Conservation (phyloP, 805 yeast species). For the Suhomyces sp. region DNA sequence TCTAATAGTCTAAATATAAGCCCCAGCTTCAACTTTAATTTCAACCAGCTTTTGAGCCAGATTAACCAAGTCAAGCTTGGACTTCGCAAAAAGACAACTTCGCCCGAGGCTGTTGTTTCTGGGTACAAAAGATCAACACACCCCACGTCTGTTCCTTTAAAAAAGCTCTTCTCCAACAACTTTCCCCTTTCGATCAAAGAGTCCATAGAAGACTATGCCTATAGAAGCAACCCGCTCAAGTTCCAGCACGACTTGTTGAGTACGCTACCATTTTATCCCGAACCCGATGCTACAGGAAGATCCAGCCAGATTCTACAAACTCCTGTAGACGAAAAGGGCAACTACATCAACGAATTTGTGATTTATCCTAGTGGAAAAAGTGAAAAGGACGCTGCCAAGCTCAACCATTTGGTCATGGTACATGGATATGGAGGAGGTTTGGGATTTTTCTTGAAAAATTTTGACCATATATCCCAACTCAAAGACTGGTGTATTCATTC, state of each 20-base stretch:
- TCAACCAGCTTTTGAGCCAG: slow-evolving; percentile 3
- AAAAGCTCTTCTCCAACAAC: slow-evolving; percentile 48
- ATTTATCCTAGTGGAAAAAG: slow-evolving; percentile 31
- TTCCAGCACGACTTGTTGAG: slow-evolving; percentile 48
- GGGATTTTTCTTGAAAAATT: slow-evolving; percentile 43
- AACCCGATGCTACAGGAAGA: slow-evolving; percentile 26
- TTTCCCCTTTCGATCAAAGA: slow-evolving; percentile 58
- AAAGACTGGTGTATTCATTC: slow-evolving; percentile 76
- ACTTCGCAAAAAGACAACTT: neutral
- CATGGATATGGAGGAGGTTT: slow-evolving; percentile 48
- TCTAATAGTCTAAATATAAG: neutral
- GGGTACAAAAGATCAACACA: slow-evolving; percentile 54
- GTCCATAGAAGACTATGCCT: slow-evolving; percentile 51
- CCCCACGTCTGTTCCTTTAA: slow-evolving; percentile 65
- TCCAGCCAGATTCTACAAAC: slow-evolving; percentile 33
- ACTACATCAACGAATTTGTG: slow-evolving; percentile 40
- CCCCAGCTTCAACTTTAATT: slow-evolving; percentile 6
- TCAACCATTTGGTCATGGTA: slow-evolving; percentile 40
- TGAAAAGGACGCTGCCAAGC: slow-evolving; percentile 13
- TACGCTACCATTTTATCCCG: slow-evolving; percentile 46
- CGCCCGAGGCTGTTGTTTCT: neutral
- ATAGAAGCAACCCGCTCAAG: slow-evolving; percentile 34
- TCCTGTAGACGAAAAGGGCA: slow-evolving; percentile 25
- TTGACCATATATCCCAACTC: slow-evolving; percentile 21
- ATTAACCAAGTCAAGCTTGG: neutral